A percentile compares a stretch with the other conserved stretches of the same genome.
phyloP scores from a whole-genome alignment of 768 basidiomycete genomes.

The Daedaleopsis sinensis region DNA sequence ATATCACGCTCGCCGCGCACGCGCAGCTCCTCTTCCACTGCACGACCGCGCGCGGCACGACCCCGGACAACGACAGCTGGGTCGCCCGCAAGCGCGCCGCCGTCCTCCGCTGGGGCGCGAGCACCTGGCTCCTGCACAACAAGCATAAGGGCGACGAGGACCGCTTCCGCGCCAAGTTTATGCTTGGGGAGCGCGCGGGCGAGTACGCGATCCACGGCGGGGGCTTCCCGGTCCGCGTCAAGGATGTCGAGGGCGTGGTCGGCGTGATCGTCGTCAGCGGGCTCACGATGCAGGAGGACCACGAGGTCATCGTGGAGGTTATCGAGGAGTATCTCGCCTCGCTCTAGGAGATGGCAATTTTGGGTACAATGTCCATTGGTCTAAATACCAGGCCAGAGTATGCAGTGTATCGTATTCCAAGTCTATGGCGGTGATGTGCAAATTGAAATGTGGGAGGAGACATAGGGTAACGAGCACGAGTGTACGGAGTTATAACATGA shows the following conservation, averaged over 20 bases:
- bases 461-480: not conserved
- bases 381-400: too few relatives aligned
- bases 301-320: constrained; percentile 25
- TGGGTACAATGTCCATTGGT: too few relatives aligned
- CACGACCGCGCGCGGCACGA: constrained; percentile 21
- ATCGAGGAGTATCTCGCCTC: constrained; percentile 23
- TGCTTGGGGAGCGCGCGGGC: constrained; percentile 22
- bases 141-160: constrained; percentile 22
- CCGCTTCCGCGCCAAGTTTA: constrained; percentile 23
- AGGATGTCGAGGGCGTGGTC: constrained; percentile 24
- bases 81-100: constrained; percentile 28
- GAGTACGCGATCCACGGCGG: constrained; percentile 28
- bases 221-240: constrained; percentile 25
- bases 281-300: constrained; percentile 27
- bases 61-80: constrained; percentile 27
- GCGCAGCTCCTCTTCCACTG: constrained; percentile 28
- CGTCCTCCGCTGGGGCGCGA: constrained; percentile 25
- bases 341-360: constrained; percentile 2
- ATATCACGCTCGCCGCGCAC: constrained; percentile 27
- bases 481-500: not conserved
- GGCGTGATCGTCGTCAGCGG: constrained; percentile 27
- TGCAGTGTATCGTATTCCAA: too few relatives aligned
- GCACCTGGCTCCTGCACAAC: constrained; percentile 23
- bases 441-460: not conserved
- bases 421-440: too few relatives aligned